A percentile compares a stretch with the other conserved stretches of the same genome.
phyloP scores from a whole-genome alignment of 2,329 filamentous ascomycete genomes.

The Neofusicoccum sp. region DNA sequence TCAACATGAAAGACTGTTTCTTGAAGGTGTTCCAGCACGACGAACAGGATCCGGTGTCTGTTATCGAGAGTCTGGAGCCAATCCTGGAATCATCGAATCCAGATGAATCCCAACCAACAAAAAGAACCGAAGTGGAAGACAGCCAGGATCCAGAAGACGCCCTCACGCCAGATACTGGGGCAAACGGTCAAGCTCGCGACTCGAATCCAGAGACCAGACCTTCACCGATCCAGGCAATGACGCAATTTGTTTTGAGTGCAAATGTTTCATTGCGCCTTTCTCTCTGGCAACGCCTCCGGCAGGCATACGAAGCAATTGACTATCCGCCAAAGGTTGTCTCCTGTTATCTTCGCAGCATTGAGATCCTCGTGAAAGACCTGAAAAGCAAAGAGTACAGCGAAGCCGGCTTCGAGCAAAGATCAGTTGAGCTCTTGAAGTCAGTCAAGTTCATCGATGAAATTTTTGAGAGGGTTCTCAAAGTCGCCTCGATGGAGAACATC shows the following conservation, averaged over 20 bases:
- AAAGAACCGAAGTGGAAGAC: slow-evolving; percentile 15
- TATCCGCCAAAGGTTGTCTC: slow-evolving; percentile 87
- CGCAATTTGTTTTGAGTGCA: slow-evolving; percentile 78
- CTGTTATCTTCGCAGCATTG: slow-evolving; percentile 80
- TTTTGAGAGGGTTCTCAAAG: slow-evolving; percentile 66
- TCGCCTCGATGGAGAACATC: slow-evolving; percentile 64
- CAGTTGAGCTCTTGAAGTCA: slow-evolving; percentile 69
- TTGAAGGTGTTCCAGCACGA: slow-evolving; percentile 83
- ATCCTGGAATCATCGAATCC: slow-evolving; percentile 69
- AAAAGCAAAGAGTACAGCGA: slow-evolving; percentile 58
- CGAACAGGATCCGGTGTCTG: slow-evolving; percentile 72
- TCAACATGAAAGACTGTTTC: slow-evolving; percentile 97
- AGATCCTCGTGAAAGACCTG: slow-evolving; percentile 73
- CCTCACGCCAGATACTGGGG: slow-evolving; percentile 20
- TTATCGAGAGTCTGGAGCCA: slow-evolving; percentile 91
- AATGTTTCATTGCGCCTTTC: slow-evolving; percentile 81
- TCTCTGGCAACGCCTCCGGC: slow-evolving; percentile 85
- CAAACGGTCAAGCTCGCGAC: slow-evolving; percentile 6
- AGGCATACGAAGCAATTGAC: slow-evolving; percentile 81
- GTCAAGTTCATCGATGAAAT: slow-evolving; percentile 78
- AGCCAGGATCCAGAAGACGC: slow-evolving; percentile 17
- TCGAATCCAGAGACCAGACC: slow-evolving; percentile 19
- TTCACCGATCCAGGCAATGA: slow-evolving; percentile 65
- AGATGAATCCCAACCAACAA: background rate
- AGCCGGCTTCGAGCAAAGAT: slow-evolving; percentile 61